Conservation (phyloP, 2,329 filamentous ascomycete genomes). For the Endoconidiophora laricicola region DNA sequence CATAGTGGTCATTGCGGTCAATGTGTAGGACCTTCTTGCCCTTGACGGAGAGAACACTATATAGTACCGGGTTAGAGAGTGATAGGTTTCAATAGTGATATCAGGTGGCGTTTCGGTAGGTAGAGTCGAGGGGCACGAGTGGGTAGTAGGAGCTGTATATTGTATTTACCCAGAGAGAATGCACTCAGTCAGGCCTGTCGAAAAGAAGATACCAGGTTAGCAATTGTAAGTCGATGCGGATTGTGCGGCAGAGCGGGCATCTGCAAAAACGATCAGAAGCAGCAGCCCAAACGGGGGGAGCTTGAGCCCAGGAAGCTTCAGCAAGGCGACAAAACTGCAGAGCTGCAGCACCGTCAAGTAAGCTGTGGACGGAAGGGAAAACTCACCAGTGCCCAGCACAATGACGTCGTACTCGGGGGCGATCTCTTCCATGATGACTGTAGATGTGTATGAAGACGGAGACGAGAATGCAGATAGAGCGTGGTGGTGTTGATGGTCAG, state of each 20-base stretch:
- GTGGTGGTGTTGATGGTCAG: slow-evolving; percentile 15
- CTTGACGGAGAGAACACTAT: slow-evolving; percentile 87
- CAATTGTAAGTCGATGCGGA: slow-evolving; percentile 1
- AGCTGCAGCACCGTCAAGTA: not conserved
- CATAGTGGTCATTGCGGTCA: slow-evolving; percentile 95
- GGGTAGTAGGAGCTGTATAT: not conserved
- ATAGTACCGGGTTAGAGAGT: slow-evolving; percentile 6
- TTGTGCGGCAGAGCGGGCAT: not conserved
- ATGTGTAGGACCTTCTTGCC: slow-evolving; percentile 99
- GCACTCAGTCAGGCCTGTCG: slow-evolving; percentile 84
- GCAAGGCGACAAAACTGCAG: not conserved
- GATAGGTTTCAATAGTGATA: slow-evolving; percentile 1
- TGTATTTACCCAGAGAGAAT: slow-evolving; percentile 78
- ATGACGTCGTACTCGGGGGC: slow-evolving; percentile 97
- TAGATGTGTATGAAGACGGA: slow-evolving; percentile 13
- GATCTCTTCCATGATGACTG: slow-evolving; percentile 77
- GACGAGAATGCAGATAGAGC: slow-evolving; percentile 19
- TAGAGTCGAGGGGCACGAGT: not conserved
- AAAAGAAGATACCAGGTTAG: slow-evolving; percentile 18
- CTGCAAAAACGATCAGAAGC: not conserved
- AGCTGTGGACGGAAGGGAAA: slow-evolving; percentile 1
- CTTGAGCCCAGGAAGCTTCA: not conserved
- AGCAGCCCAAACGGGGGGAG: not conserved
- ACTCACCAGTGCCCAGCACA: slow-evolving; percentile 88
- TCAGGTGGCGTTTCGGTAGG: too few species aligned